Conservation (phyloP, 2,329 filamentous ascomycete species). For the Ceratocystis alfenasii region DNA sequence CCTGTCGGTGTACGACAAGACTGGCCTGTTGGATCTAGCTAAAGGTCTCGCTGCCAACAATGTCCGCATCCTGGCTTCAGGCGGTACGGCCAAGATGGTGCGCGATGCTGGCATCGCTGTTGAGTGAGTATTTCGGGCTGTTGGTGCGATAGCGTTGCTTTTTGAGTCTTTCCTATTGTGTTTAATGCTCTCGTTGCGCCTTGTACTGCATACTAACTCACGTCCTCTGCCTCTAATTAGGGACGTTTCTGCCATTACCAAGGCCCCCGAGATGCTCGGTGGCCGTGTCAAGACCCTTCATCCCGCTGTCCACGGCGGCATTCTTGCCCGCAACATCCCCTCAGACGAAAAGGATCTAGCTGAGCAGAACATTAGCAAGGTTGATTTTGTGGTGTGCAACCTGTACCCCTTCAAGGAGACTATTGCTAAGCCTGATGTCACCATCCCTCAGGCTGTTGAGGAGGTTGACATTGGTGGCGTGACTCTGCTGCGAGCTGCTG, state of each 20-base stretch:
- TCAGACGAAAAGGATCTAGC: constrained; percentile 95
- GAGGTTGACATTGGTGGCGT: constrained; percentile 98
- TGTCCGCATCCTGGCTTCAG: constrained; percentile 86
- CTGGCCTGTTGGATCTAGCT: constrained; percentile 79
- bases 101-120: constrained; percentile 91
- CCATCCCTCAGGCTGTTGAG: constrained; percentile 90
- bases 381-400: constrained; percentile 96
- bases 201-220: constrained; percentile 1
- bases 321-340: constrained; percentile 84
- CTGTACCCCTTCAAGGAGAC: constrained; percentile 99
- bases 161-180: not conserved
- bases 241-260: constrained; percentile 94
- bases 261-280: constrained; percentile 91
- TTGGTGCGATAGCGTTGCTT: not conserved
- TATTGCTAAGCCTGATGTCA: constrained; percentile 91
- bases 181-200: not conserved
- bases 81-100: constrained; percentile 91
- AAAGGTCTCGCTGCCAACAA: constrained; percentile 81
- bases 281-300: constrained; percentile 84
- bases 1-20: constrained; percentile 98
- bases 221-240: constrained; percentile 33
- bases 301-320: constrained; percentile 80
- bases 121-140: constrained; percentile 52
- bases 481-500: constrained; percentile 86
- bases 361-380: constrained; percentile 88